Evolutionary conservation across 2,329 filamentous ascomycete genomes (phyloP).

Genomic region (Ophiosphaerella herpotricha): DNA sequence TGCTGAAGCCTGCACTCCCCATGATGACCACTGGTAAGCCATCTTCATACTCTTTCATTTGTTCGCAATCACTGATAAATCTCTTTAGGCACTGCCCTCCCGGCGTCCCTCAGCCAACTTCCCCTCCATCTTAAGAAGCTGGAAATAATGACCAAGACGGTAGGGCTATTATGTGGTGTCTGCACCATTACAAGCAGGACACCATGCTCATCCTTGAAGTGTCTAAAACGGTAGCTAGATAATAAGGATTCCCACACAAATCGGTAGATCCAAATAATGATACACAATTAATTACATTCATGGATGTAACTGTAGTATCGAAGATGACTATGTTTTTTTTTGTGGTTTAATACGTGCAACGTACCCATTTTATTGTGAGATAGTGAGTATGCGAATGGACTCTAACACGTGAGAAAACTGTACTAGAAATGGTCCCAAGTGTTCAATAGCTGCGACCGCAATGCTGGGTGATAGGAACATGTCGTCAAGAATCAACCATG

Average conservation of each 20-base stretch:
- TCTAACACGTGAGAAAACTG: too few species aligned
- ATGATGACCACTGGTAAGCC: constrained; percentile 28
- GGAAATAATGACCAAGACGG: not conserved
- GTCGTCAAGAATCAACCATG: too few species aligned
- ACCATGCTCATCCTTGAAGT: not conserved
- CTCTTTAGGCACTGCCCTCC: constrained; percentile 24
- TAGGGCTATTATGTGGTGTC: not conserved
- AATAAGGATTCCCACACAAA: not conserved
- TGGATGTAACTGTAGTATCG: too few species aligned
- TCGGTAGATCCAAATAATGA: constrained; percentile 18
- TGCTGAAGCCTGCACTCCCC: constrained; percentile 23
- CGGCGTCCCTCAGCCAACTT: constrained; percentile 28
- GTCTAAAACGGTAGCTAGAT: too few species aligned
- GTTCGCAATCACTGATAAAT: not conserved
- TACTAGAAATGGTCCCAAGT: too few species aligned
- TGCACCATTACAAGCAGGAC: not conserved
- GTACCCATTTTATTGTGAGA: too few species aligned
- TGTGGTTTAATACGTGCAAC: not conserved
- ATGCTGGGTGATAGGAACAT: too few species aligned
- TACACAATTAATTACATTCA: not conserved
- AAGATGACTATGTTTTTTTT: not conserved
- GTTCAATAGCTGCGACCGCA: too few species aligned
- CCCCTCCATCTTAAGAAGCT: constrained; percentile 20
- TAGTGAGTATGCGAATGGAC: too few species aligned
- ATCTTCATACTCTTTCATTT: not conserved